Base-by-base conservation (phyloP, 768 basidiomycete genomes). In the Mycena olivaceomarginata region DNA sequence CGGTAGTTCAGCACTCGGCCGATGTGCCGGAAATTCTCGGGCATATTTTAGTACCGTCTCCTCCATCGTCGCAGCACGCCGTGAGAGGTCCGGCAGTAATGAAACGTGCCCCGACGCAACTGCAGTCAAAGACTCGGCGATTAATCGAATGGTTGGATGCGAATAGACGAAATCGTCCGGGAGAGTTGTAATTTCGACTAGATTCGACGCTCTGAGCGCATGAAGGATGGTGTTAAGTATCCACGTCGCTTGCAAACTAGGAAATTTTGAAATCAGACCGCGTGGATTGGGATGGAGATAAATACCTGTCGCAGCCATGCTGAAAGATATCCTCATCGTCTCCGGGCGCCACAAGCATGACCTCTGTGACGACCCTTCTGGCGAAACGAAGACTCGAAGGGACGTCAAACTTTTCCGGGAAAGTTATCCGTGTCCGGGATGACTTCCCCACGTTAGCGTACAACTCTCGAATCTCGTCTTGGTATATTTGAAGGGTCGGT, bases 251-350 rank as follows among this genome's bases (percentile, higher is more conserved):
- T 73, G 72, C 22, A 73, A 41, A 37, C 72, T 73, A n/a, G 12
- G 25, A 39, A 7, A 60, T 48, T 48, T 6, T 16, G 48, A 31
- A 31, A 31, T 31, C 4, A 31, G 31, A 2, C 2, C 4, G 31
- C 31, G 31, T 31, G 31, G 31, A 31, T 31, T 31, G 31, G 31
- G 2, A 31, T 31, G 1, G 18, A 48, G 18, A 48, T 12, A 18
- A 13, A 2, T 64, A 87, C 87, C 87, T 88, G 74, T 89, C 87
- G 66, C 87, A 87, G 4, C 89, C 88, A 56, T 83, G 69, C 64
- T 85, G 83, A 76, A 89, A 89, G 22, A 90, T 67, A 74, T 89
- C 87, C 25, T 85, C 86, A 1, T 78, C 75, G 72, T 89, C 87
- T 2, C 56, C 69, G 5, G 85, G 78, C 5, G 74, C 66, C 9